Base-by-base conservation (phyloP, 2,329 filamentous ascomycete genomes). In the Fonsecaea nubica region DNA sequence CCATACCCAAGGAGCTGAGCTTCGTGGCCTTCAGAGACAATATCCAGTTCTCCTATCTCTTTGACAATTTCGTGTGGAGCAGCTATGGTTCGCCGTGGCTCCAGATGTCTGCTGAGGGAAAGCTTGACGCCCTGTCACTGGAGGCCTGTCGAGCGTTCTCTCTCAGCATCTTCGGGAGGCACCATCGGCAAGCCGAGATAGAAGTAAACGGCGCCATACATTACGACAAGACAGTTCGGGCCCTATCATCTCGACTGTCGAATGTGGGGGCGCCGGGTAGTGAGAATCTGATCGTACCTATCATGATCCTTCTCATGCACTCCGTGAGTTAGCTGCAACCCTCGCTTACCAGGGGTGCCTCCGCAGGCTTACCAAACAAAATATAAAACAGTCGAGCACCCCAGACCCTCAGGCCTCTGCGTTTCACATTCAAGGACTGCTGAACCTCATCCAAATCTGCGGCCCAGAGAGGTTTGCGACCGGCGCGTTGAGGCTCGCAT, bases 21-120 rank as follows among this genome's bases (percentile, higher is more conserved):
- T 60, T 70, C 3, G 62, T 65, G 33, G 68, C 68, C 5, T 70
- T 70, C 62, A 38, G 54, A 35, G 65, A 70, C 48, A 58, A 68
- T 60, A 68, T 70, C 50, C 63, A 68, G 25, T 68, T 68, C 56
- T 54, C 65, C 55, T 68, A 65, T 55, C 59, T 70, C 35, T 68
- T 70, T 59, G 62, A 65, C 58, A 70, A 70, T 50, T 68, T 70
- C 42, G 68, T 70, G 42, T 70, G 68, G 68, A 67, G 68, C 58
- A 65, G 56, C 53, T 70, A 68, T 65, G 68, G 68, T 3, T 62
- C 65, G 12, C 68, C 68, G 2, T 70, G 68, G 68, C 63, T 70
- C 10, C 62, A 70, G 50, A 63, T 65, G 62, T 59, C 68, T 15
- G 65, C 65, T 45, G 61, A 52, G n/a, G 68, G 68, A 10, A 68